Percentiles rank a stretch among this genome's conserved stretches.
These are phyloP conservation scores for Microdochium bolleyi DNA, from an alignment of 2,329 filamentous ascomycete species.

Conservation along the genomic window DNA sequence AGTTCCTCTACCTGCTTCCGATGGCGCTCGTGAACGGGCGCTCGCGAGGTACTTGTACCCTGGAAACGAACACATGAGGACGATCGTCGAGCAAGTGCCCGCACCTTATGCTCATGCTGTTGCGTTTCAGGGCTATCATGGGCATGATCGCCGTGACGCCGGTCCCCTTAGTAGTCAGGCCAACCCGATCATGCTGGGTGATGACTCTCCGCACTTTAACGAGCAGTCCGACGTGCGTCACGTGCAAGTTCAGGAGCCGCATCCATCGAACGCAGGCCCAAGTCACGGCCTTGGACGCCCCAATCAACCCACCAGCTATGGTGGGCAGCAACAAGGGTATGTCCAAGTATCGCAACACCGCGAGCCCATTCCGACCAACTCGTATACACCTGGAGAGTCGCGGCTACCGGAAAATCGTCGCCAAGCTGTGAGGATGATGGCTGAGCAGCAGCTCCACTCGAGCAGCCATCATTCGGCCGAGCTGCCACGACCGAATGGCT, in stretches of 20 bases:
- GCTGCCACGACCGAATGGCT: neutral
- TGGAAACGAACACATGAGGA: neutral
- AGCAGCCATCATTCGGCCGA: neutral
- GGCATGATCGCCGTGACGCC: slow-evolving; percentile 7
- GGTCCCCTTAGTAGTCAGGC: slow-evolving; percentile 12
- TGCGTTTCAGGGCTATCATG: neutral
- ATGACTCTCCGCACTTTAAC: slow-evolving; percentile 8
- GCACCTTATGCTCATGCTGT: neutral
- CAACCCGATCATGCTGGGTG: slow-evolving; percentile 13
- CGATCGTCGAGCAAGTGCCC: neutral
- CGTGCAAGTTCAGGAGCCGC: slow-evolving; percentile 7
- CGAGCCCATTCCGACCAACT: neutral
- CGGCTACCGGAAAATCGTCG: neutral
- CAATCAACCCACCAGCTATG: neutral
- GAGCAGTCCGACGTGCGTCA: slow-evolving; percentile 11
- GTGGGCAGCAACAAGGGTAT: neutral
- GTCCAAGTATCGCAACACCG: neutral
- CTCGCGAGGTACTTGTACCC: neutral
- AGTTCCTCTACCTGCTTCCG: neutral
- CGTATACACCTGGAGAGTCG: neutral
- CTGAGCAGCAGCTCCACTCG: neutral
- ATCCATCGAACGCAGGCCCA: neutral
- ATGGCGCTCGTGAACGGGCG: neutral
- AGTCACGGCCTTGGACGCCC: neutral
- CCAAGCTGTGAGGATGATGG: neutral